Evolutionary conservation across 1,139 yeast species (phyloP).

Genomic region (Geotrichum candidum): DNA sequence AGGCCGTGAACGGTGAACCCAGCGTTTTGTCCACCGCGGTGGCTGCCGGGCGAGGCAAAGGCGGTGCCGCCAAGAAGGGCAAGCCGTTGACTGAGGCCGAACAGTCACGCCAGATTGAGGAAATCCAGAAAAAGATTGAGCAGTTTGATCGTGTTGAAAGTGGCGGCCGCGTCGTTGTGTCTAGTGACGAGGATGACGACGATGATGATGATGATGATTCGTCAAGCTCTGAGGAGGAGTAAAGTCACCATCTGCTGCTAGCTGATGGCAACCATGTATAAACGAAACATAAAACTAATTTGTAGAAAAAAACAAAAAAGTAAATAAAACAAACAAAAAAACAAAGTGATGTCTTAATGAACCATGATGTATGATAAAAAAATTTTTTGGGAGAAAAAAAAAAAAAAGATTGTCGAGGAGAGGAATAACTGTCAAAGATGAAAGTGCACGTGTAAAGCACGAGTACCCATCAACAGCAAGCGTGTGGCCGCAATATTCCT

Average conservation of each 20-base stretch:
- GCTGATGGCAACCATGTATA: not conserved
- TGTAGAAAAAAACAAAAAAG: not conserved
- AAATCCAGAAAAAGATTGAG: slow-evolving; percentile 74
- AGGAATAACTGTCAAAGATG: no score
- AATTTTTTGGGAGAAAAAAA: no score
- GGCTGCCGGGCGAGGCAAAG: slow-evolving; percentile 14
- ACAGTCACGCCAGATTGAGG: slow-evolving; percentile 74
- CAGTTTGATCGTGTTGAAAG: slow-evolving; percentile 51
- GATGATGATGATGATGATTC: slow-evolving; percentile 5
- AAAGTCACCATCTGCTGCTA: not conserved
- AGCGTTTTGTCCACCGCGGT: slow-evolving; percentile 17
- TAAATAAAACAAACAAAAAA: not conserved
- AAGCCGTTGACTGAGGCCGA: slow-evolving; percentile 59
- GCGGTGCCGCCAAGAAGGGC: slow-evolving; percentile 39
- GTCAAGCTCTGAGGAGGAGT: slow-evolving; percentile 3
- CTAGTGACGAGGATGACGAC: slow-evolving; percentile 13
- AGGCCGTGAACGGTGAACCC: slow-evolving; percentile 14
- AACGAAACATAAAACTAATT: not conserved
- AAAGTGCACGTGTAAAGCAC: no score
- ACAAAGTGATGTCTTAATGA: not conserved
- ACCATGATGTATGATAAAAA: not conserved
- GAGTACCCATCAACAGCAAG: no score
- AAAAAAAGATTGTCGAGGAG: no score
- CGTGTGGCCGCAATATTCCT: no score
- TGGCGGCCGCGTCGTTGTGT: slow-evolving; percentile 17